phyloP scores from a whole-genome alignment of 768 basidiomycete species.

The Nidula microcarpa region DNA sequence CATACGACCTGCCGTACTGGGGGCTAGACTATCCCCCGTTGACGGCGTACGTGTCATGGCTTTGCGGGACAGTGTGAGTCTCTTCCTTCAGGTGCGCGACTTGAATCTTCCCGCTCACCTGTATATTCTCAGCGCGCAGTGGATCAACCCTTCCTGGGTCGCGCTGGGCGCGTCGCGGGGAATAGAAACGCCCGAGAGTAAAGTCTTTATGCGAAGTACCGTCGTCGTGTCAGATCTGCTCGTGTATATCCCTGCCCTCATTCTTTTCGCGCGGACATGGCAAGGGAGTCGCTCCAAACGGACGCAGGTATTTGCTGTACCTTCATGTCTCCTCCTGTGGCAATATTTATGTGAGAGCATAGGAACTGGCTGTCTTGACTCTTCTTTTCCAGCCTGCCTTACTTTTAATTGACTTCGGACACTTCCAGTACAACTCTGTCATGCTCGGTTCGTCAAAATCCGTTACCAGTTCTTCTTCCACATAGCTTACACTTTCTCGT shows the following conservation, averaged over 20 bases:
- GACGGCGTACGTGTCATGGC: conserved; percentile 86
- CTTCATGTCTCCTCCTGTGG: not conserved
- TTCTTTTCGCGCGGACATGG: conserved; percentile 65
- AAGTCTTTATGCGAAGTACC: conserved; percentile 77
- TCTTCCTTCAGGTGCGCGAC: not conserved
- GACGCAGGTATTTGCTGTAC: conserved; percentile 57
- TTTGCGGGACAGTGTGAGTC: conserved; percentile 74
- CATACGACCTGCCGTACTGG: conserved; percentile 87
- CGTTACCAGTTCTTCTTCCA: not conserved
- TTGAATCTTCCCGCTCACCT: not conserved
- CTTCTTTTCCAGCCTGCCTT: conserved; percentile 83
- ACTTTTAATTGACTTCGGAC: conserved; percentile 84
- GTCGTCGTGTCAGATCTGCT: conserved; percentile 68
- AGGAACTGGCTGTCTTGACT: conserved; percentile 68
- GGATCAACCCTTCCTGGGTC: conserved; percentile 63
- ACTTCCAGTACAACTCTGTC: conserved; percentile 94
- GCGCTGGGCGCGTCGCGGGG: conserved; percentile 68
- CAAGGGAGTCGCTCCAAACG: conserved; percentile 67
- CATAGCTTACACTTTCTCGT: conserved; percentile 1
- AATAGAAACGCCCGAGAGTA: conserved; percentile 61
- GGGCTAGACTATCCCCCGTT: conserved; percentile 93
- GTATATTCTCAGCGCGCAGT: conserved; percentile 22
- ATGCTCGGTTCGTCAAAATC: conserved; percentile 68
- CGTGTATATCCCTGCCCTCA: conserved; percentile 72
- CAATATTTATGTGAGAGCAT: conserved; percentile 1